Base-by-base conservation (phyloP, 306 rosid genomes). In the Malus sieversii region DNA sequence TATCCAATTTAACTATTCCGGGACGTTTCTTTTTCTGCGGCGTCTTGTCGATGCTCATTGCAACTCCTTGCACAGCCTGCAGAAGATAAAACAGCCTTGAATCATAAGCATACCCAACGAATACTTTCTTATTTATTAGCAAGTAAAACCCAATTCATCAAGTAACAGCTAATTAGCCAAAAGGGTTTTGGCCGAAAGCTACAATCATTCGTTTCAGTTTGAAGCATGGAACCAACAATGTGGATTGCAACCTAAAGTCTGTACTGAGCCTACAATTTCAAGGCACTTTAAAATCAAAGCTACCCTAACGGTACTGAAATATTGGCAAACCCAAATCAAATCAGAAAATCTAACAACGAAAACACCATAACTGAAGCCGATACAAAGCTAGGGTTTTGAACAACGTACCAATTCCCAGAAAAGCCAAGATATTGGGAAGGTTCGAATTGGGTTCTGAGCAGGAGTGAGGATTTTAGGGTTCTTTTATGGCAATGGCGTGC, bases 1-100 rank as follows among this genome's bases (percentile, higher is more conserved):
- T 75, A 82, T 87, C 79, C 93, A 84, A 66, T 90, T 79, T 91
- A 71, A 94, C 82, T 78, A 91, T 81, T 79, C 83, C 87, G 57
- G 91, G 79, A 68, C 81, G 80, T 63, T 74, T 66, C 61, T 65
- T 70, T 79, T 85, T 87, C 82, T 84, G 85, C 23, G 79, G 33
- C 53, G 65, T 80, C 40, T 75, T 83, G 18, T 62, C 61, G 76
- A 74, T 84, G 83, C 81, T 80, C 94, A 86, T 82, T 80, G 77
- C 80, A 67, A 79, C 88, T 82, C 80, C 76, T 77, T 82, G 23
- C 7, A 15, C 73, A 64, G 27, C 67, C 57, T 40, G 60, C 23
- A 71, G 2, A 65, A 38, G 7, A 61, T 53, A 73, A 15, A 22
- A 62, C 9, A 10, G 57, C 44, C 80, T 40, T 13, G 51, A 73